phyloP scores from a whole-genome alignment of 805 yeast species.

The Saccharomycopsis fodiens region DNA sequence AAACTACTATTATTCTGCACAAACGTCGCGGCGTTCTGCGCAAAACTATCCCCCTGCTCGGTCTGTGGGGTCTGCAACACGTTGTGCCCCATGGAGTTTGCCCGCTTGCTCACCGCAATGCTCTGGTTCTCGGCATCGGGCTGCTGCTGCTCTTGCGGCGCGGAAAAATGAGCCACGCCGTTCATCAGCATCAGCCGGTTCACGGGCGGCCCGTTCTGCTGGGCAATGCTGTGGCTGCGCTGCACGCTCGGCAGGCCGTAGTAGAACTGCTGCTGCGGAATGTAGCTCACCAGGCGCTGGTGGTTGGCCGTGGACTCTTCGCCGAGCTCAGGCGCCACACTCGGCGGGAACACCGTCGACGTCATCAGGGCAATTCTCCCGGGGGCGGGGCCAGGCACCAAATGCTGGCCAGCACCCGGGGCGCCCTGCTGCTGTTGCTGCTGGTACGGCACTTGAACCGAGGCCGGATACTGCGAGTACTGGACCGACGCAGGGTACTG shows the following conservation, averaged over 20 bases:
- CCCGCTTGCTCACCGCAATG: background rate
- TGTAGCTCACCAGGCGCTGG: constrained; percentile 1
- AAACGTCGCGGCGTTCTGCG: constrained; percentile 13
- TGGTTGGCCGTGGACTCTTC: background rate
- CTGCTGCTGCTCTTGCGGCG: background rate
- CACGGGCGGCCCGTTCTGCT: constrained; percentile 2
- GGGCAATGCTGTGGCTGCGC: constrained; percentile 4
- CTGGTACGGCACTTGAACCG: no score
- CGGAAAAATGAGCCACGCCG: background rate
- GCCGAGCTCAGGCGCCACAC: no score
- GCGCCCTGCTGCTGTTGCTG: no score
- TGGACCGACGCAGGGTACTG: no score
- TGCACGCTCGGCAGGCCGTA: background rate
- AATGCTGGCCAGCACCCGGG: no score
- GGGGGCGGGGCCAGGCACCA: background rate
- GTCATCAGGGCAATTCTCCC: no score
- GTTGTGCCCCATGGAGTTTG: background rate
- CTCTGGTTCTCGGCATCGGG: background rate
- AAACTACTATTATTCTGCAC: constrained; percentile 18
- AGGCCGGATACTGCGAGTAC: no score
- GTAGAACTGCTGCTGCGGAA: constrained; percentile 5
- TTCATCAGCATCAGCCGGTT: background rate
- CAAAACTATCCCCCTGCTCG: constrained; percentile 9
- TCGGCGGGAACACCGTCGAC: background rate
- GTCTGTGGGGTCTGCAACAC: background rate